Base-by-base conservation (phyloP, 192 early-diverging fungal genomes). In the Linnemannia exigua region DNA sequence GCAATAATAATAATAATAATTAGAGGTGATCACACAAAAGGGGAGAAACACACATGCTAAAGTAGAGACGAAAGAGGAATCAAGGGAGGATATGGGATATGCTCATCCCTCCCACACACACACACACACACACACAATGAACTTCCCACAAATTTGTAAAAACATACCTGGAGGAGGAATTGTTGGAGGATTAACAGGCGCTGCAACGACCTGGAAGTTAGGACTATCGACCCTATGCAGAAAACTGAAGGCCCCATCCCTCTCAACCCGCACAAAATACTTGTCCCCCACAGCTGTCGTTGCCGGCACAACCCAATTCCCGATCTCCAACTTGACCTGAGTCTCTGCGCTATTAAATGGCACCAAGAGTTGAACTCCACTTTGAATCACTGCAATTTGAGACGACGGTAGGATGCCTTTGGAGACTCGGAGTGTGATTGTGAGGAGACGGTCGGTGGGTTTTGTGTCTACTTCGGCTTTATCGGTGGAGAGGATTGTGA, bases 401-500 rank as follows among this genome's bases (percentile, higher is more conserved):
- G 28, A 52, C 17, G 41, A 33, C 0, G 79, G 70, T 22, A 84
- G 3, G 2, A 58, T 69, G 0, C 41, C 17, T 6, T 63, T 46
- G 14, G 25, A 0, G 2, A 66, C 8, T n/a, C 50, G 48, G 8
- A 85, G 61, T 22, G 77, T 79, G 69, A 85, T 67, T n/a, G 72
- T 76, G 20, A 85, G 66, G 25, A 83, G 50, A 35, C 58, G 46
- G 36, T 72, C 81, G 9, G 67, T 77, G 5, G 81, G 70, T 14
- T 47, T 38, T 11, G 81, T 69, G 14, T n/a, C 22, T 1, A 73
- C 73, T 2, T 46, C 44, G n/a, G 82, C 77, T 33, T 85, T 79
- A n/a, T 85, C 77, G 0, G 54, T 67, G 31, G 75, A 75, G 58
- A 71, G 35, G n/a, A 85, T 71, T n/a, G 52, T 68, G 68, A 85